Base-by-base conservation (phyloP, 2,329 filamentous ascomycete genomes). In the Metarhizium humberi region DNA sequence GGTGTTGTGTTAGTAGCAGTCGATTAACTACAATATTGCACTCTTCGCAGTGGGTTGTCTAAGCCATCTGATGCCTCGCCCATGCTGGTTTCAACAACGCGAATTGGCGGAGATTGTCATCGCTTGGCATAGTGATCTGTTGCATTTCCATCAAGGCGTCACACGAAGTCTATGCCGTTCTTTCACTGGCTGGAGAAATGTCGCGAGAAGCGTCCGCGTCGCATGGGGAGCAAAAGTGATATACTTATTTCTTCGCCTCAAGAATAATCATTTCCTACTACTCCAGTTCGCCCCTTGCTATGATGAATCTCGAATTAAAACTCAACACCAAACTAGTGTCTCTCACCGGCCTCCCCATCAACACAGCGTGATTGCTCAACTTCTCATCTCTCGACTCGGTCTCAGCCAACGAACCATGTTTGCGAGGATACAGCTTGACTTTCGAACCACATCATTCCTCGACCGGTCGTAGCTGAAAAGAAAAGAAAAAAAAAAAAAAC, bases 241-340 rank as follows among this genome's bases (percentile, higher is more conserved):
- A 43, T 40, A 63, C 46, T 42, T 8, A 64, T 50, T 47, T 16
- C 53, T 62, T 59, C 59, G 62, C 58, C 60, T 64, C 56, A 59
- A 56, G 62, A 62, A 58, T 48, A 56, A 46, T 53, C 42, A 61
- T 62, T 64, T 63, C 64, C 61, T 67, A 64, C 67, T 69, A 66
- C 59, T 61, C 67, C 62, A 16, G 58, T 69, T 69, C 67, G 67
- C 67, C 67, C 64, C 61, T 62, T 65, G 65, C 66, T 67, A 67
- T 67, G 62, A 64, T 62, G 57, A 59, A 61, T 62, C 56, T 60
- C 59, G 59, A 62, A 59, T 60, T 64, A 62, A 62, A 63, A 58
- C 62, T 52, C 56, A 61, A 61, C 58, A 56, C 57, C 55, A 61
- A 61, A 61, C 54, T 58, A 51, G 36, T 30, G 43, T 46, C 48